phyloP scores from a whole-genome alignment of 2,329 filamentous ascomycete genomes.

The Xylaria sp. region DNA sequence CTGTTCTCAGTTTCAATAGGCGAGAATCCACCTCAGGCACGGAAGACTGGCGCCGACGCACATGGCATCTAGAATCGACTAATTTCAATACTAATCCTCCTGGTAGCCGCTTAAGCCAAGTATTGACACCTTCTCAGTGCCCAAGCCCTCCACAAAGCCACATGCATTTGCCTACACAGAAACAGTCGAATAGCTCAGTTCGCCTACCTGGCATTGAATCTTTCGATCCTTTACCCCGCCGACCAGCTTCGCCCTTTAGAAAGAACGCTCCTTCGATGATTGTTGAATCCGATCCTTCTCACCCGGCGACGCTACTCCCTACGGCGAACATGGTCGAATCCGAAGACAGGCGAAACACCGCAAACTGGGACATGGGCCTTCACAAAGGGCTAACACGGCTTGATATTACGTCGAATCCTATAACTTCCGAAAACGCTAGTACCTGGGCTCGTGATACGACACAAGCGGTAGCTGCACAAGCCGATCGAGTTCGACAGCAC shows the following conservation, averaged over 20 bases:
- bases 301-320: slow-evolving; percentile 52
- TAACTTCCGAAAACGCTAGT: slow-evolving; percentile 64
- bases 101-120: slow-evolving; percentile 79
- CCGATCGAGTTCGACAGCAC: slow-evolving; percentile 61
- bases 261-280: slow-evolving; percentile 81
- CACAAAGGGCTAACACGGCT: slow-evolving; percentile 74
- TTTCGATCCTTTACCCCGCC: slow-evolving; percentile 80
- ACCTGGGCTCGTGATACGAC: slow-evolving; percentile 68
- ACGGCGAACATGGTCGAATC: slow-evolving; percentile 49
- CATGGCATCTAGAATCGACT: slow-evolving; percentile 87
- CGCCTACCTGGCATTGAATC: slow-evolving; percentile 91
- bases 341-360: slow-evolving; percentile 63
- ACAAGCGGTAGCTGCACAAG: slow-evolving; percentile 65
- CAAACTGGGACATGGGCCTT: slow-evolving; percentile 73
- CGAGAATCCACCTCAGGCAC: slow-evolving; percentile 72
- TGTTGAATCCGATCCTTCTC: slow-evolving; percentile 66
- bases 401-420: slow-evolving; percentile 66
- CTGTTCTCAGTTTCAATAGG: slow-evolving; percentile 71
- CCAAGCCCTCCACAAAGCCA: slow-evolving; percentile 63
- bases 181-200: slow-evolving; percentile 66
- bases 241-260: slow-evolving; percentile 70
- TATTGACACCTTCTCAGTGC: slow-evolving; percentile 74
- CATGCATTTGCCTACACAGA: slow-evolving; percentile 59
- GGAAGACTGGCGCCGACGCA: slow-evolving; percentile 84
- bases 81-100: slow-evolving; percentile 69